phyloP scores from a whole-genome alignment of 768 basidiomycete genomes.

The Boletellus ananas region DNA sequence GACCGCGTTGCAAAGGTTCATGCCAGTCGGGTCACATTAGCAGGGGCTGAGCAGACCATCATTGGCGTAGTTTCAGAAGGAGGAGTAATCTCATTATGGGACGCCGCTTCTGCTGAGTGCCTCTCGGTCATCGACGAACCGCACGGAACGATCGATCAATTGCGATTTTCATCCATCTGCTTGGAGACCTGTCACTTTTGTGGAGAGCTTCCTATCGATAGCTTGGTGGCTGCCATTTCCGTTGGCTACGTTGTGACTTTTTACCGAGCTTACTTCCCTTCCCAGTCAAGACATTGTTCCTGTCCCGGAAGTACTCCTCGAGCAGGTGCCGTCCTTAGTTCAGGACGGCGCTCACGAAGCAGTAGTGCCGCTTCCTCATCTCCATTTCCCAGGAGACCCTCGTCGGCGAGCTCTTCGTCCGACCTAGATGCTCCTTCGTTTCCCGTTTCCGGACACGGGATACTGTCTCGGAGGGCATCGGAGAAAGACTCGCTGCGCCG shows the following conservation, averaged over 20 bases:
- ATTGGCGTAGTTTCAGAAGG: slow-evolving; percentile 60
- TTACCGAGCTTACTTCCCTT: slow-evolving; percentile 58
- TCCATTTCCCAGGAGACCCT: slow-evolving; percentile 49
- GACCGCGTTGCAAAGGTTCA: slow-evolving; percentile 54
- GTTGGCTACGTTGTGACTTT: slow-evolving; percentile 60
- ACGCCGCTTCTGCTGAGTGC: slow-evolving; percentile 59
- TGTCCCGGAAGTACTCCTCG: slow-evolving; percentile 53
- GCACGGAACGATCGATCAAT: slow-evolving; percentile 51
- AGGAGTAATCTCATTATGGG: slow-evolving; percentile 75
- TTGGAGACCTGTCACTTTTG: slow-evolving; percentile 66
- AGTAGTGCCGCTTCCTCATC: slow-evolving; percentile 49
- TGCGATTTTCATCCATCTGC: slow-evolving; percentile 57
- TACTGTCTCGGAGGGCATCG: slow-evolving; percentile 67
- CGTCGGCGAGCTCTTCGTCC: slow-evolving; percentile 37
- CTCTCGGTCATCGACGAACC: slow-evolving; percentile 59
- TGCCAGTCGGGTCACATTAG: slow-evolving; percentile 50
- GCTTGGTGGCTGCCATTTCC: slow-evolving; percentile 63
- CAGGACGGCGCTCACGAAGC: slow-evolving; percentile 59
- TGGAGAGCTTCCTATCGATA: slow-evolving; percentile 61
- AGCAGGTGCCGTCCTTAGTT: slow-evolving; percentile 40
- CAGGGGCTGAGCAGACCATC: slow-evolving; percentile 48
- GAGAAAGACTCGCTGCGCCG: slow-evolving; percentile 61
- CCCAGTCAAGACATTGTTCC: slow-evolving; percentile 60
- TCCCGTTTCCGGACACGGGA: slow-evolving; percentile 78
- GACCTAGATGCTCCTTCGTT: slow-evolving; percentile 51